Conservation (phyloP, 2,329 filamentous ascomycete species). For the Microsporum canis region DNA sequence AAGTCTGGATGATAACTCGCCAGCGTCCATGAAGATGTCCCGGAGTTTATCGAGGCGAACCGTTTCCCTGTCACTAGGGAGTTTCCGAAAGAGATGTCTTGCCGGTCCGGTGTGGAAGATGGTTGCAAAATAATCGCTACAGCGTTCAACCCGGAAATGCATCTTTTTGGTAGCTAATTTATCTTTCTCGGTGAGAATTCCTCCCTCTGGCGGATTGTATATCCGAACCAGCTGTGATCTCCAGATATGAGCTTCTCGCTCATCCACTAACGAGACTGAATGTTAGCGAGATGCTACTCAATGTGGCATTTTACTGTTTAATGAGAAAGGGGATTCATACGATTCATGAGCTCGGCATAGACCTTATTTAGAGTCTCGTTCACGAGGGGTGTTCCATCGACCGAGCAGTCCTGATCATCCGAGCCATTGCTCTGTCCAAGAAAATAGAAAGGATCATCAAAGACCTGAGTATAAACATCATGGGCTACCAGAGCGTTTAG, state of each 20-base stretch:
- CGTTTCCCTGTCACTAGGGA: neutral
- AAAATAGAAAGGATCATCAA: constrained; percentile 7
- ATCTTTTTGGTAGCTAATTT: neutral
- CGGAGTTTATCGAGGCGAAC: constrained; percentile 1
- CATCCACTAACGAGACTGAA: constrained; percentile 10
- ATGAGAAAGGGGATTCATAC: neutral
- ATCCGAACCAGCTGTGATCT: constrained; percentile 16
- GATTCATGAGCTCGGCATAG: neutral
- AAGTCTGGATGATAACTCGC: constrained; percentile 12
- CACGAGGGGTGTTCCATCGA: neutral
- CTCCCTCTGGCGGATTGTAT: constrained; percentile 7
- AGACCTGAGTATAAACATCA: constrained; percentile 4
- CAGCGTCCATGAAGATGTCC: constrained; percentile 11
- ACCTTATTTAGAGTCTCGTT: neutral
- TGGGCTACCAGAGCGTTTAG: constrained; percentile 3
- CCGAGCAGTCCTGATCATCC: neutral
- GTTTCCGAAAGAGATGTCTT: neutral
- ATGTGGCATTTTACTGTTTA: neutral
- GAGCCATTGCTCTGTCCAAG: neutral
- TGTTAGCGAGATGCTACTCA: neutral
- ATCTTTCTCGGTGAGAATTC: neutral
- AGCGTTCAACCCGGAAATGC: neutral
- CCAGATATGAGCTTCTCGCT: constrained; percentile 16
- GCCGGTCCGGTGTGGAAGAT: neutral
- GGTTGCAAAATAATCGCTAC: constrained; percentile 2